These are phyloP conservation scores for Suhomyces emberorum DNA, from an alignment of 805 yeast species.

Conservation along the genomic window DNA sequence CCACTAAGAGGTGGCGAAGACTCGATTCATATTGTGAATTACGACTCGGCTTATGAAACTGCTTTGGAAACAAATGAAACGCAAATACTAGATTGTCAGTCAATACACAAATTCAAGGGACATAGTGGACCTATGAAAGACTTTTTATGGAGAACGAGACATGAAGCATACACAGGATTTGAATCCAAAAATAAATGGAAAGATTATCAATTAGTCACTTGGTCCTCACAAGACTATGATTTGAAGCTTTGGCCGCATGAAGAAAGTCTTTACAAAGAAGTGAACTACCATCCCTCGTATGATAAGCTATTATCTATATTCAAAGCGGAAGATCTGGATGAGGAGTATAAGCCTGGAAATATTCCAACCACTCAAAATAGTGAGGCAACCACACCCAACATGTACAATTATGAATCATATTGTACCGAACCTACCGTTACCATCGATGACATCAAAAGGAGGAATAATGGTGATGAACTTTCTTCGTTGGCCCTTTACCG, in stretches of 20 bases:
- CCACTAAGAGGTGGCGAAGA: slow-evolving; percentile 86
- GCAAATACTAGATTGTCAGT: slow-evolving; percentile 19
- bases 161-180: slow-evolving; percentile 43
- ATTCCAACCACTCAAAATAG: neutral
- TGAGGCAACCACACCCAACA: neutral
- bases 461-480: slow-evolving; percentile 32
- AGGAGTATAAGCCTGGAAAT: slow-evolving; percentile 2
- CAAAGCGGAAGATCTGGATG: slow-evolving; percentile 13
- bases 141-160: slow-evolving; percentile 74
- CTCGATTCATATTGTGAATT: slow-evolving; percentile 53
- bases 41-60: slow-evolving; percentile 32
- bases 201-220: slow-evolving; percentile 87
- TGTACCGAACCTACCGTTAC: slow-evolving; percentile 36
- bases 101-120: slow-evolving; percentile 62
- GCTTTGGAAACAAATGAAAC: slow-evolving; percentile 25
- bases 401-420: slow-evolving; percentile 29
- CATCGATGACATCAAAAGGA: slow-evolving; percentile 29
- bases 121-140: slow-evolving; percentile 85
- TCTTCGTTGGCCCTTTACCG: slow-evolving; percentile 36
- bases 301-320: slow-evolving; percentile 20
- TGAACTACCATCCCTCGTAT: slow-evolving; percentile 37
- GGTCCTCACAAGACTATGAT: slow-evolving; percentile 84
- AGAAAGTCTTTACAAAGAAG: slow-evolving; percentile 32
- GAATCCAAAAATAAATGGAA: slow-evolving; percentile 56
- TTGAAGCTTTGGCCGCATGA: slow-evolving; percentile 73